Evolutionary conservation across 2,329 filamentous ascomycete species (phyloP).

Genomic region (Cordyceps fumosorosea): DNA sequence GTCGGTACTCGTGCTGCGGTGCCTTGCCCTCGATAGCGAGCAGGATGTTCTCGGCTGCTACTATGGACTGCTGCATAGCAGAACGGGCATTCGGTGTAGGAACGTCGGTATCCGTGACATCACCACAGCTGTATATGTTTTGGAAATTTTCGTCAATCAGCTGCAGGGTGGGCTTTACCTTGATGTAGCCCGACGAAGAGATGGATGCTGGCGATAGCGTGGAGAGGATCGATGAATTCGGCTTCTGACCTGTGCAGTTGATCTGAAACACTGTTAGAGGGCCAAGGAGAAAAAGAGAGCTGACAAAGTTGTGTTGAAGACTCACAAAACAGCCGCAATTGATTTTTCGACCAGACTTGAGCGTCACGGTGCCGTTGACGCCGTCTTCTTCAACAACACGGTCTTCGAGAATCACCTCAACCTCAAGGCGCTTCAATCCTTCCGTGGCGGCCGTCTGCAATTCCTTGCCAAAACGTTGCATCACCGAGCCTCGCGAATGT

Average conservation of each 20-base stretch:
- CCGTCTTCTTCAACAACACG: conserved; percentile 33
- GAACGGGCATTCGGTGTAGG: conserved; percentile 47
- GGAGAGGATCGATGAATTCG: conserved; percentile 44
- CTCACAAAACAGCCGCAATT: conserved; percentile 45
- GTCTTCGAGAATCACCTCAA: conserved; percentile 46
- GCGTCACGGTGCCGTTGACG: conserved; percentile 31
- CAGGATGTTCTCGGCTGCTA: conserved; percentile 46
- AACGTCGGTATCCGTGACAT: conserved; percentile 48
- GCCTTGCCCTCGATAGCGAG: conserved; percentile 34
- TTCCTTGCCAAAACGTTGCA: conserved; percentile 44
- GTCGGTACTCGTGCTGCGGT: conserved; percentile 33
- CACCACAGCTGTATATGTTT: conserved; percentile 57
- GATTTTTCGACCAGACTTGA: conserved; percentile 38
- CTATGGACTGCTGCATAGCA: conserved; percentile 44
- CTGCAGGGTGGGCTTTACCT: conserved; percentile 51
- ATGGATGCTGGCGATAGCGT: conserved; percentile 37
- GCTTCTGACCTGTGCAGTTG: conserved; percentile 53
- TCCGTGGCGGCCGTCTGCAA: conserved; percentile 34
- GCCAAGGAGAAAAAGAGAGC: neutral
- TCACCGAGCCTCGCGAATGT: conserved; percentile 47
- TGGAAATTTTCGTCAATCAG: conserved; percentile 39
- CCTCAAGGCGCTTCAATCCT: conserved; percentile 38
- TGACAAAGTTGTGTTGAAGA: neutral
- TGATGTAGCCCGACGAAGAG: conserved; percentile 41
- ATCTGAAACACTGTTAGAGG: conserved; percentile 23